Evolutionary conservation across 2,329 filamentous ascomycete genomes (phyloP).

Genomic region (Pseudocercospora musae): DNA sequence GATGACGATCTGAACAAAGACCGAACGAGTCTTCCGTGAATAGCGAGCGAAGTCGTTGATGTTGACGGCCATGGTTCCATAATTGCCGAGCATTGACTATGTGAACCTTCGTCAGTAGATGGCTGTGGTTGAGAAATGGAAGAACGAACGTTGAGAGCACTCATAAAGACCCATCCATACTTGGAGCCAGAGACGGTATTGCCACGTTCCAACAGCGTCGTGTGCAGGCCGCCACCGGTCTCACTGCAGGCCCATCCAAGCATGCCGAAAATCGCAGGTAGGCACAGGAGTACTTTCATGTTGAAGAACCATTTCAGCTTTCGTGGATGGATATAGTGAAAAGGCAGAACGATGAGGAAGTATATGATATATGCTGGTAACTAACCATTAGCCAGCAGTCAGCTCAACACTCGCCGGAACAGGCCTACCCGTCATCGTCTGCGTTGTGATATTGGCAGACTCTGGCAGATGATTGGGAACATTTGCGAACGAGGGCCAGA

Average conservation of each 20-base stretch:
- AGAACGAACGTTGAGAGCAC: constrained; percentile 25
- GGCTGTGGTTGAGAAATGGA: background rate
- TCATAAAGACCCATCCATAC: constrained; percentile 33
- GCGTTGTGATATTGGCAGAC: constrained; percentile 24
- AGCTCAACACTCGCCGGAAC: background rate
- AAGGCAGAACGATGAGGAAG: constrained; percentile 23
- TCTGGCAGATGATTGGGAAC: constrained; percentile 18
- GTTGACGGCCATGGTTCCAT: constrained; percentile 27
- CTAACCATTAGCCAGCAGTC: background rate
- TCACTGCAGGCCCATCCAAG: constrained; percentile 17
- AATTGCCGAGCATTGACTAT: constrained; percentile 27
- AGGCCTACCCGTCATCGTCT: constrained; percentile 17
- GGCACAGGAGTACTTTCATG: constrained; percentile 19
- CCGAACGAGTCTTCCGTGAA: constrained; percentile 12
- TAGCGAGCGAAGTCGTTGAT: constrained; percentile 26
- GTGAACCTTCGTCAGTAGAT: background rate
- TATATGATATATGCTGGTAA: constrained; percentile 21
- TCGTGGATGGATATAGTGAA: constrained; percentile 23
- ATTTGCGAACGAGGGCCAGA: constrained; percentile 22
- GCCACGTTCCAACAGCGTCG: constrained; percentile 23
- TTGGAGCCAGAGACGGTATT: constrained; percentile 24
- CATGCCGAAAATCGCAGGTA: constrained; percentile 25
- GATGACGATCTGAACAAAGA: constrained; percentile 25
- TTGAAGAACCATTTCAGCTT: constrained; percentile 26
- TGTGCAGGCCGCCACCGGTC: constrained; percentile 22